Base-by-base conservation (phyloP, 2,329 filamentous ascomycete genomes). In the Albifimbria verrucaria region DNA sequence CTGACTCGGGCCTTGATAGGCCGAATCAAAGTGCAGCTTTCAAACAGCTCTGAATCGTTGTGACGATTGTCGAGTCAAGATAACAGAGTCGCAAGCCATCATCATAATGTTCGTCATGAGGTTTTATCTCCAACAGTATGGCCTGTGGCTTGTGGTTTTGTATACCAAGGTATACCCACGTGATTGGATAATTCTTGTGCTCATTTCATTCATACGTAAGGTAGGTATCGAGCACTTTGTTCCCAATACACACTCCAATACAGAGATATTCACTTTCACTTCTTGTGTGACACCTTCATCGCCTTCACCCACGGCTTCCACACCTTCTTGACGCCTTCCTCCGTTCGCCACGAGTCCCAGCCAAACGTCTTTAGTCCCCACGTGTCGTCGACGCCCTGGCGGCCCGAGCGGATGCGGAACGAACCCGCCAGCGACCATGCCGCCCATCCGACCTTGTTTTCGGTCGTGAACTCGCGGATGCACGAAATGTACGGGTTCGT, bases 231-330 rank as follows among this genome's bases (percentile, higher is more conserved):
- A n/a, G n/a, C n/a, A n/a, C n/a, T n/a, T n/a, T n/a, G n/a, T n/a
- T n/a, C n/a, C n/a, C n/a, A n/a, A n/a, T 15, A 32, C 7, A 7
- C 26, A 32, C 26, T 7, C 26, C 15, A 9, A 9, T 32, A 15
- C 9, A 15, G 9, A 15, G 32, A 12, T n/a, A 12, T 25, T 25
- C 22, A 9, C 7, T 25, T 47, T 49, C 25, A 32, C 25, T 32
- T 49, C 17, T 49, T 49, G 18, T 21, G 45, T 3, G 51, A 50
- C 9, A 46, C 50, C 22, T 52, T 55, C 75, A 77, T 78, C 10
- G 58, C 65, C 59, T 63, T 57, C 2, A 78, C 69, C 77, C 77
- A 80, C 3, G 77, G 77, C 68, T 76, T 78, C 77, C 76, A 79
- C 59, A 73, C 76, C 49, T 70, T 62, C 56, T 80, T 73, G 25